Evolutionary conservation across 1,139 yeast species (phyloP), one percentile per base, ranked within the genome.

Genomic region (Nakaseomyces bracarensis): DNA sequence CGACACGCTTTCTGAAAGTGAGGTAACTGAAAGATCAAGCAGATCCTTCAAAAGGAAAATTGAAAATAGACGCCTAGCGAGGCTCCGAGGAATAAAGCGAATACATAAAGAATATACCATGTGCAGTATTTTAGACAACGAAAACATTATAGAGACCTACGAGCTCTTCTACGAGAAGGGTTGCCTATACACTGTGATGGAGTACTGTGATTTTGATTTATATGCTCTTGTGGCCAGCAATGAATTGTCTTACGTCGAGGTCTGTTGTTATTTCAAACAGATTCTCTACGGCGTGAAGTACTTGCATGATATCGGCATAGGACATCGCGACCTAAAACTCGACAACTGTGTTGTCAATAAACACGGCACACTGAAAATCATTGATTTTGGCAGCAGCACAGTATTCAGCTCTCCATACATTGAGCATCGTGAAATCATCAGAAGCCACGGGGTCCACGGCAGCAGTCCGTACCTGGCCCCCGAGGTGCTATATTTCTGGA

Each of bases 401-500:
- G 94, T 89, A 20, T 89, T 85, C 70, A 79, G 77, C 55, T 89
- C 87, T 60, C 96, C 96, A 1, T 82, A 81, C 58, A 4, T 21
- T 8, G 89, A 85, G 53, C 77, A 75, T 39, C 74, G 74, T 39
- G 70, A 84, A 40, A 84, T 85, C 40, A 72, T 76, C 47, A 80
- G 78, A 58, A 84, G 95, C 40, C 85, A 79, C 50, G 97, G 97
- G 5, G 80, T 89, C 45, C 95, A 87, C 43, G 97, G 97, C 2
- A 84, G 95, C 2, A 97, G 89, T 64, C 97, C 97, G 3, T 89
- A 89, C 59, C 72, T 89, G 57, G 96, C 97, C 1, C 97, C 97
- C 0, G 97, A 89, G 60, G 95, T 87, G 15, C 71, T 89, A 52
- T 56, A 64, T 10, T 73, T 72, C 46, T 71, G 76, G 39, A 75